Evolutionary conservation across 2,329 filamentous ascomycete genomes (phyloP), one percentile per base, ranked within the genome.

Genomic region (Rhinocladiella mackenziei): DNA sequence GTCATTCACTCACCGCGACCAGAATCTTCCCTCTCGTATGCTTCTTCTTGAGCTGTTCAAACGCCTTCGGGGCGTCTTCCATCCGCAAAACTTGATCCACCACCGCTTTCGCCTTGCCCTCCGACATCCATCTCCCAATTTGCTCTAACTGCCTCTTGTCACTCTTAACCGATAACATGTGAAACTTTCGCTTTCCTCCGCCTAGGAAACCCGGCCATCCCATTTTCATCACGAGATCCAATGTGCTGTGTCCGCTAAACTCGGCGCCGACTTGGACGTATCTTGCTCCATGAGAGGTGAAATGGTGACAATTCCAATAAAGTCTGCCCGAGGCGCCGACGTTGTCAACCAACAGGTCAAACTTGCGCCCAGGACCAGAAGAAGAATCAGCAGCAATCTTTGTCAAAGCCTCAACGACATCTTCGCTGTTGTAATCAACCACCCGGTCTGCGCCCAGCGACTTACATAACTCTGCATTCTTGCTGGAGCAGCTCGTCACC

Each of bases 401-500:
- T 47, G 68, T 69, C 5, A 83, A 60, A 2, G 58, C 60, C 17
- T 66, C 63, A 3, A 70, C 56, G 2, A 82, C 61, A 57, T 81
- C 63, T 20, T 64, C 59, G 0, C 64, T 61, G 13, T 70, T 74
- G 58, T 84, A 83, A 55, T 83, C 77, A 34, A 83, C 68, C 20
- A 83, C 72, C 46, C 79, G 75, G 53, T 84, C 78, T 5, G 81
- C 81, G 1, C 81, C 81, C 1, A 85, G 61, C 2, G 64, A 62
- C 48, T 71, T 71, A 57, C 77, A 80, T 2, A 84, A 60, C 32
- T 76, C 71, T 0, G 72, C 65, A 58, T 84, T 85, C 4, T 60
- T 60, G 0, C 65, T 69, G 7, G 79, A 83, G 56, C 81, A 84
- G 3, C 71, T 73, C 2, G 70, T 69, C 2, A 74, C 77, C 22